Conservation (phyloP, 1,139 yeast genomes). For the Chernovozyma aurita region DNA sequence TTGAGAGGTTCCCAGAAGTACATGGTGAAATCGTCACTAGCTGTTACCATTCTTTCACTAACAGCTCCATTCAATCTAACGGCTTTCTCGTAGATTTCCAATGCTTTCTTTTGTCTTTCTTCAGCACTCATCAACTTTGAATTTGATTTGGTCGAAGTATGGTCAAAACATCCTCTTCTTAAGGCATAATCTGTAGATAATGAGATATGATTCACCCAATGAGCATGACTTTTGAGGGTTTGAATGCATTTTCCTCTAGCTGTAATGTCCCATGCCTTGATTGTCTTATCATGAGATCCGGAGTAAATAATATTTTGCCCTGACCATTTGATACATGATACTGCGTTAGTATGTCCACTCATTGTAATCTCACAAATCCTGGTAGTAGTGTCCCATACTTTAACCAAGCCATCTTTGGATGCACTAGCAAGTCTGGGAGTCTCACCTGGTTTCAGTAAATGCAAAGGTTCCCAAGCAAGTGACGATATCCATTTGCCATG, state of each 20-base stretch:
- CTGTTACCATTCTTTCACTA: conserved; percentile 85
- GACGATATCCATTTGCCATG: conserved; percentile 90
- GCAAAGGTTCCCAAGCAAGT: conserved; percentile 92
- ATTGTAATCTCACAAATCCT: conserved; percentile 66
- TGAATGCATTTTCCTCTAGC: conserved; percentile 76
- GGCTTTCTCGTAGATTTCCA: conserved; percentile 65
- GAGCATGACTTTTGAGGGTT: conserved; percentile 85
- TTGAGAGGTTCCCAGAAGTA: conserved; percentile 91
- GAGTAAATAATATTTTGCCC: conserved; percentile 83
- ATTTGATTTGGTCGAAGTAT: conserved; percentile 18
- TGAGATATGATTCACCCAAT: conserved; percentile 95
- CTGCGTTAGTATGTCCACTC: conserved; percentile 86
- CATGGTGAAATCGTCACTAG: conserved; percentile 97
- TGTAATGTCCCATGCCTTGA: conserved; percentile 82
- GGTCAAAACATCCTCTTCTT: conserved; percentile 54
- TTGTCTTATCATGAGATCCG: conserved; percentile 92
- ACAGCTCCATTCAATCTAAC: conserved; percentile 66
- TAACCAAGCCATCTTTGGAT: conserved; percentile 87
- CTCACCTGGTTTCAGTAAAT: conserved; percentile 61
- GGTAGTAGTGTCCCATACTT: conserved; percentile 84
- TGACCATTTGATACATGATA: conserved; percentile 95
- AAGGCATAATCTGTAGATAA: conserved; percentile 86
- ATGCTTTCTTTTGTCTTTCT: conserved; percentile 34
- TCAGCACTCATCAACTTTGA: conserved; percentile 20
- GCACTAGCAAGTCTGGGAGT: conserved; percentile 78